Percentiles rank a stretch among this genome's conserved stretches.
phyloP scores from a whole-genome alignment of 2,329 filamentous ascomycete species.

The Penicillium sp. region DNA sequence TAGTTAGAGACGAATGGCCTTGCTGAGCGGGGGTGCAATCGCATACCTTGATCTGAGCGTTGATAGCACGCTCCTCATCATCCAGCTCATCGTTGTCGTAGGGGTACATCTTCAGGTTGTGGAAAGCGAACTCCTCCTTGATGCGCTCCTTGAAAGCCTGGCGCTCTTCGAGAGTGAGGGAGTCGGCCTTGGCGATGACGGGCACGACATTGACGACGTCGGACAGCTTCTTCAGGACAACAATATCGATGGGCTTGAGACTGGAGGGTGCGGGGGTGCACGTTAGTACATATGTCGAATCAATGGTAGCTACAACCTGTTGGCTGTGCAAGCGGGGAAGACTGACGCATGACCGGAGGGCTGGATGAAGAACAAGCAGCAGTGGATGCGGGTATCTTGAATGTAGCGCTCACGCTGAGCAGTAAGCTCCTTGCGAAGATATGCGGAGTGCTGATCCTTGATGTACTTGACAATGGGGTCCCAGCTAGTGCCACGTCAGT shows the following conservation, averaged over 20 bases:
- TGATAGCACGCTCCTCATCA: constrained; percentile 90
- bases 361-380: constrained; percentile 99
- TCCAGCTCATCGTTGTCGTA: constrained; percentile 99
- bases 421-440: constrained; percentile 98
- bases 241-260: constrained; percentile 98
- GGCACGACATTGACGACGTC: constrained; percentile 99
- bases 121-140: constrained; percentile 99
- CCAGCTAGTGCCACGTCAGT: constrained; percentile 61
- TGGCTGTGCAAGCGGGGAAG: background rate
- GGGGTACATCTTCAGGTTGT: constrained; percentile 99
- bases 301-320: background rate
- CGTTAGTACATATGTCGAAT: background rate
- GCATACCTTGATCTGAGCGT: constrained; percentile 90
- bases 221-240: constrained; percentile 98
- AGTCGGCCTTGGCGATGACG: constrained; percentile 98
- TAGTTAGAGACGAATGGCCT: constrained; percentile 34
- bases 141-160: constrained; percentile 97
- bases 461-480: constrained; percentile 99
- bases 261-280: constrained; percentile 28
- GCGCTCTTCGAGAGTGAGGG: constrained; percentile 92
- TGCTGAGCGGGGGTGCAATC: background rate
- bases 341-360: constrained; percentile 85
- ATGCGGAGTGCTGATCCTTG: constrained; percentile 99
- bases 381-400: constrained; percentile 98
- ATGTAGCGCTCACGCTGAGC: constrained; percentile 99